These are phyloP conservation scores for Mollisia scopiformis DNA, from an alignment of 2,329 filamentous ascomycete genomes.

Conservation along the genomic window DNA sequence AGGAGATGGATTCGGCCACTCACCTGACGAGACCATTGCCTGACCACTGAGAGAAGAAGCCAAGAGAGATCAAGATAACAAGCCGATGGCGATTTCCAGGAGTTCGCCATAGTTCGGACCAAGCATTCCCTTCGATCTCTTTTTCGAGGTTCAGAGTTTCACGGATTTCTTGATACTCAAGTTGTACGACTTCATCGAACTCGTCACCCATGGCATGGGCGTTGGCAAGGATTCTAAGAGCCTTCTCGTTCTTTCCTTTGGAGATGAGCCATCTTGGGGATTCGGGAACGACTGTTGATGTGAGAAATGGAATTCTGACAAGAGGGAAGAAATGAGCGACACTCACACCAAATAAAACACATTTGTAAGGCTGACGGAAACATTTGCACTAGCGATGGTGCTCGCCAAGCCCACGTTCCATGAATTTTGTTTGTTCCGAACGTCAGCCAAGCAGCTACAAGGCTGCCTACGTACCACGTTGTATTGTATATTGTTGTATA, in stretches of 20 bases:
- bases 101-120: not conserved
- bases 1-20: too few species aligned
- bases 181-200: constrained; percentile 1
- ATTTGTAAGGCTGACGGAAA: too few species aligned
- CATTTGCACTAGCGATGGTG: too few species aligned
- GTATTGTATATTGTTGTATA: constrained; percentile 27
- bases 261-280: constrained; percentile 37
- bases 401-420: too few species aligned
- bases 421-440: constrained; percentile 11
- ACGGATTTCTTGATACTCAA: constrained; percentile 9
- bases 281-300: constrained; percentile 7
- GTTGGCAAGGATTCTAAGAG: constrained; percentile 42
- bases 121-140: constrained; percentile 3
- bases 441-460: constrained; percentile 22
- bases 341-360: too few species aligned
- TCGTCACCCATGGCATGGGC: constrained; percentile 37
- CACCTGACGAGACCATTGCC: too few species aligned
- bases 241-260: constrained; percentile 37
- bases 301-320: too few species aligned
- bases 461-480: constrained; percentile 38
- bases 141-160: constrained; percentile 2
- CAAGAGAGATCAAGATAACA: constrained; percentile 1
- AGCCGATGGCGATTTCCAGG: constrained; percentile 7
- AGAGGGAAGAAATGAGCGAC: too few species aligned
- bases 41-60: constrained; percentile 7